Evolutionary conservation across 306 rosid species (phyloP).

Genomic region (Gastrolobium villosum): DNA sequence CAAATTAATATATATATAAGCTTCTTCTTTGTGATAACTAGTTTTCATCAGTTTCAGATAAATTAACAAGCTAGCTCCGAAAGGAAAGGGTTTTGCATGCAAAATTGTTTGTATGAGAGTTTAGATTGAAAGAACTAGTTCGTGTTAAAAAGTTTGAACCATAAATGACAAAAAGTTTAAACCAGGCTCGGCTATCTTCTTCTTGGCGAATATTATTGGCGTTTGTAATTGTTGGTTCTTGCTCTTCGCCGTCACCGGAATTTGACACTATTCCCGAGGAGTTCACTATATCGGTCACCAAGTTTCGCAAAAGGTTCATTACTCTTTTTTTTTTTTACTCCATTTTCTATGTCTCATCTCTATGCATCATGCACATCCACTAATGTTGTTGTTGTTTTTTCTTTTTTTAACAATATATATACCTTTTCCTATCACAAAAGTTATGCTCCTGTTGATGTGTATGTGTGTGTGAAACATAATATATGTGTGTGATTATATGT

Average conservation of each 20-base stretch:
- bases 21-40: too few species aligned
- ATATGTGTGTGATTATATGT: too few species aligned
- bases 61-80: too few species aligned
- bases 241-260: conserved; percentile 60
- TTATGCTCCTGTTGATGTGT: too few species aligned
- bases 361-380: neutral
- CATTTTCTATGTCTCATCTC: neutral
- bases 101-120: neutral
- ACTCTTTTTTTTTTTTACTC: neutral
- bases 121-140: neutral
- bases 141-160: conserved; percentile 24
- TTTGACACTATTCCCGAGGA: conserved; percentile 55
- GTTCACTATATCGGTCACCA: conserved; percentile 60
- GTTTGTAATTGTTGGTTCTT: conserved; percentile 35
- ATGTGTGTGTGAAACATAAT: too few species aligned
- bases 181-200: conserved; percentile 2
- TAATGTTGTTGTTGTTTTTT: too few species aligned
- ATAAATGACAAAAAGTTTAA: conserved; percentile 76
- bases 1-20: too few species aligned
- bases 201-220: conserved; percentile 38
- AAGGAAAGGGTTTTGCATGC: conserved; percentile 9
- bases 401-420: too few species aligned
- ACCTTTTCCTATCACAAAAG: too few species aligned
- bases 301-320: conserved; percentile 75
- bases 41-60: too few species aligned